Evolutionary conservation across 257 asterid species (phyloP), one percentile per base, ranked within the genome.

Genomic region (Thymus quinquecostatus): DNA sequence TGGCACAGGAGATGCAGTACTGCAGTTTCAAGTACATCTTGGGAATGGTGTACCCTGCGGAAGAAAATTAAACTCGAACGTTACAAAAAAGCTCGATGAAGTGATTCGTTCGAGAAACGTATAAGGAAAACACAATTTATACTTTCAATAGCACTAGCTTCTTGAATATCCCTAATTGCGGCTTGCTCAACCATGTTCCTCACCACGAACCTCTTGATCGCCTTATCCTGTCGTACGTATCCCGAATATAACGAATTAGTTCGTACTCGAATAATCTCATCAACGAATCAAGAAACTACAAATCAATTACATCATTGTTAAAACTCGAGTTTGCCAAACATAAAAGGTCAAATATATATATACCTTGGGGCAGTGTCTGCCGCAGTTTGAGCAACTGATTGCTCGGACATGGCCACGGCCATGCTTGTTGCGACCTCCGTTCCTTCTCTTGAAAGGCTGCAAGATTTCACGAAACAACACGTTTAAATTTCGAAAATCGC

Each of bases 1-100:
- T 91, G 11, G 96, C 96, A 50, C 96, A 92, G 0, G 96, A 89
- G 1, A 92, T 93, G 54, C 96, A 92, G 82, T 92, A 89, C 76
- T 86, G 96, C 97, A 92, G 85, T 89, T 92, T 92, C 80, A 85
- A 78, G 21, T 89, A 89, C 66, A 89, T 86, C 82, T 85, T 89
- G 2, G 96, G 96, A 66, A 89, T 91, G 4, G 85, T 77, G 79
- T 89, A 89, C 63, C 66, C 93, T 87, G 49, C 33, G 65, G 7
- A 43, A 30, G 8, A 5, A 8, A 43, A 33, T 67, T 2, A 48
- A 65, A 69, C 51, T 21, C 21, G 21, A 21, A 21, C 2, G 27
- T 56, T 2, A 73, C 41, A 44, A 30, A 48, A 29, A 21, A 21
- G 21, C 32, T 7, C 6, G 11, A 45, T 14, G 6, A 32, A 5